Conservation (phyloP, 768 basidiomycete genomes). For the Lentinus tigrinus region DNA sequence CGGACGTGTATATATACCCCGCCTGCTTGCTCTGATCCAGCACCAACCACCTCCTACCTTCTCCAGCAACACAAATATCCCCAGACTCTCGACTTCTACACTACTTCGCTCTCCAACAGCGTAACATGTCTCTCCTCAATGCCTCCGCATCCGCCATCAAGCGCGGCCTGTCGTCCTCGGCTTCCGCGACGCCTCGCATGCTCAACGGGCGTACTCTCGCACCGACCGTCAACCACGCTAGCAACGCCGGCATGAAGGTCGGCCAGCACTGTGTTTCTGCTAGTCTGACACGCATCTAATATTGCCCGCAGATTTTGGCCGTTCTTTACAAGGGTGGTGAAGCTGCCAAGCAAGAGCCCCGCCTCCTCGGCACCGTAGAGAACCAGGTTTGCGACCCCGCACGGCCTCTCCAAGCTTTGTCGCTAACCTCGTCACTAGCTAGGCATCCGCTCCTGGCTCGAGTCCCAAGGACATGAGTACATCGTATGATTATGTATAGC, state of each 20-base stretch:
- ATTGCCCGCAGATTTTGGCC: conserved; percentile 56
- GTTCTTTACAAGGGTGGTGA: conserved; percentile 70
- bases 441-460: conserved; percentile 69
- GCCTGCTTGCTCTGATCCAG: too few species aligned
- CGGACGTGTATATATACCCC: too few species aligned
- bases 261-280: neutral
- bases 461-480: conserved; percentile 71
- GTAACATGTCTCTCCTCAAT: conserved; percentile 11
- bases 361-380: conserved; percentile 77
- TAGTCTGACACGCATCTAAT: neutral
- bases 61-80: neutral
- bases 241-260: conserved; percentile 13
- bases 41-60: neutral
- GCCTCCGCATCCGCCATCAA: conserved; percentile 12
- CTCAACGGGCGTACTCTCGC: conserved; percentile 13
- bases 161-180: conserved; percentile 8
- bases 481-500: conserved; percentile 43
- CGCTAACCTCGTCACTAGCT: conserved; percentile 43
- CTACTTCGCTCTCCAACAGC: neutral
- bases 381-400: conserved; percentile 52
- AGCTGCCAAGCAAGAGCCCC: conserved; percentile 66
- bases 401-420: neutral
- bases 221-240: conserved; percentile 9
- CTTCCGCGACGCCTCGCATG: conserved; percentile 5
- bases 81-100: neutral